Evolutionary conservation across 176 grass and related monocot genomes (phyloP).

Genomic region (Triticum urartu): DNA sequence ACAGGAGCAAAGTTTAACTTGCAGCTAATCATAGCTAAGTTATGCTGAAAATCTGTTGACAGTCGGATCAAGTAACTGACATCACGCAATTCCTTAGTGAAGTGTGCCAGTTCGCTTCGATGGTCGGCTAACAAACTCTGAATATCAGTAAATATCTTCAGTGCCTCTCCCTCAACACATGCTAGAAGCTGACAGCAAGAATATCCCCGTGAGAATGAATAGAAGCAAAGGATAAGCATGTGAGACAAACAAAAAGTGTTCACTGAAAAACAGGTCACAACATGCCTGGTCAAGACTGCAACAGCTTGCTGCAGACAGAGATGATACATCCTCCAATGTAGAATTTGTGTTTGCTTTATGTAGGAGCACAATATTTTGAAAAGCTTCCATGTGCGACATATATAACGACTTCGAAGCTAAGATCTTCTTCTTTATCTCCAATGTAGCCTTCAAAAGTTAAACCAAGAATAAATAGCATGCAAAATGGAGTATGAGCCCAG

Average conservation of each 20-base stretch:
- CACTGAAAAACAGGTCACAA: not conserved
- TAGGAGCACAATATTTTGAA: slow-evolving; percentile 85
- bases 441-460: slow-evolving; percentile 51
- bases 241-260: not conserved
- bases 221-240: not conserved
- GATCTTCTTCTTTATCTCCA: slow-evolving; percentile 80
- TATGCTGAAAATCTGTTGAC: not conserved
- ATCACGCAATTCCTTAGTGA: slow-evolving; percentile 77
- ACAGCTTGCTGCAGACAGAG: slow-evolving; percentile 55
- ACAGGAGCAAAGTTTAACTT: slow-evolving; percentile 19
- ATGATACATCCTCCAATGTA: slow-evolving; percentile 75
- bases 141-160: slow-evolving; percentile 61
- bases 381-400: slow-evolving; percentile 77
- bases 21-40: slow-evolving; percentile 2
- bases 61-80: slow-evolving; percentile 46
- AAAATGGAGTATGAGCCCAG: not conserved
- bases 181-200: slow-evolving; percentile 61
- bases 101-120: slow-evolving; percentile 64
- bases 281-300: slow-evolving; percentile 82
- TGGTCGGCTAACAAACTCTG: slow-evolving; percentile 70
- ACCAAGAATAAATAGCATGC: slow-evolving; percentile 5
- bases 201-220: slow-evolving; percentile 32
- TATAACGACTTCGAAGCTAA: slow-evolving; percentile 75
- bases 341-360: slow-evolving; percentile 85
- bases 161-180: slow-evolving; percentile 63